Conservation (phyloP, 371 early-diverging fungal genomes). For the Dichotomocladium elegans region DNA sequence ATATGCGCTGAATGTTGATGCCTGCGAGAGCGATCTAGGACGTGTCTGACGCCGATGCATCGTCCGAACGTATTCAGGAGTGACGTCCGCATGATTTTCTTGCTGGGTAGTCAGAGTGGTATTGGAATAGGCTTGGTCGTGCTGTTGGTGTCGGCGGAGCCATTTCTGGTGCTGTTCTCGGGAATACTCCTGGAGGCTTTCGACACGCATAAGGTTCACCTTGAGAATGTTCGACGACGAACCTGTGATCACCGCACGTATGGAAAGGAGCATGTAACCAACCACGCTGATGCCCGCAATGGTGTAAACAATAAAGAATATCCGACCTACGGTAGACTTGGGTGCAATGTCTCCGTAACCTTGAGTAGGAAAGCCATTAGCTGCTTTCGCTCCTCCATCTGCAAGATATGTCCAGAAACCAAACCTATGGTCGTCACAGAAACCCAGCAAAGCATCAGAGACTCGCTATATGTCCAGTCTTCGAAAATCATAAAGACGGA, state of each 20-base stretch:
- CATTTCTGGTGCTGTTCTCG: constrained; percentile 14
- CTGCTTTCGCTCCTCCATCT: no score
- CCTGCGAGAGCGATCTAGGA: constrained; percentile 5
- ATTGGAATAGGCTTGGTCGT: not conserved
- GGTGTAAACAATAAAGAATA: constrained; percentile 15
- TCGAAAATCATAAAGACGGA: constrained; percentile 10
- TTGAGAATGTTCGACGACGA: constrained; percentile 13
- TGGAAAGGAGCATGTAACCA: constrained; percentile 16
- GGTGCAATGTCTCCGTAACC: constrained; percentile 23
- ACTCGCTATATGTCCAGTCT: constrained; percentile 17
- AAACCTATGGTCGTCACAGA: constrained; percentile 18
- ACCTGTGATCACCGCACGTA: constrained; percentile 19
- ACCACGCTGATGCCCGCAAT: constrained; percentile 13
- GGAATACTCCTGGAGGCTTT: constrained; percentile 13
- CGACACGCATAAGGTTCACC: constrained; percentile 19
- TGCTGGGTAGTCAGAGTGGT: not conserved
- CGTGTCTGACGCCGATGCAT: not conserved
- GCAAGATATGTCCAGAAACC: not conserved
- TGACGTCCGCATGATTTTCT: not conserved
- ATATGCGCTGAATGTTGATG: constrained; percentile 9
- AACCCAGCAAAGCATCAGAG: constrained; percentile 15
- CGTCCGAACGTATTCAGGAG: no score
- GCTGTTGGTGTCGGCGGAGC: constrained; percentile 3
- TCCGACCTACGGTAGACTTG: constrained; percentile 2
- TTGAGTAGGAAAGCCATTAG: not conserved